phyloP scores from a whole-genome alignment of 306 rosid species.

The Myrica gale region DNA sequence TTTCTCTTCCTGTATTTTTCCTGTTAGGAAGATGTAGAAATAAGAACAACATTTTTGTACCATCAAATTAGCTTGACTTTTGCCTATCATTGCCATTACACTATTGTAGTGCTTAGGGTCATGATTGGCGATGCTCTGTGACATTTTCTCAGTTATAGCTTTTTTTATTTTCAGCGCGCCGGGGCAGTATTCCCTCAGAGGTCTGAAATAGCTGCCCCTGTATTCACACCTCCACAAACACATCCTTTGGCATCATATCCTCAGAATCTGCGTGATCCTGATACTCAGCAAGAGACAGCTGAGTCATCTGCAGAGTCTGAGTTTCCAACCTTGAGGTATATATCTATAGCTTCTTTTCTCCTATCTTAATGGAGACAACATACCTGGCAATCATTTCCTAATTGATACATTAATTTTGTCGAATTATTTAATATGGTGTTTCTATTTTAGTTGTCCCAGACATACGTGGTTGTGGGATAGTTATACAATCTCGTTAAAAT shows the following conservation, averaged over 20 bases:
- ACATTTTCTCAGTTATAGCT: slow-evolving; percentile 10
- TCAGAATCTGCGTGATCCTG: slow-evolving; percentile 58
- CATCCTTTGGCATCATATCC: slow-evolving; percentile 83
- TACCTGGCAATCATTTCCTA: background rate
- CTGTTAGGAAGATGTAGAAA: background rate
- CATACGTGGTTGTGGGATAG: slow-evolving; percentile 10
- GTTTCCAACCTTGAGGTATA: slow-evolving; percentile 88
- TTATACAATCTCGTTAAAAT: slow-evolving; percentile 18
- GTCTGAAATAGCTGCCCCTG: slow-evolving; percentile 74
- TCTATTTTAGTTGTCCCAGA: slow-evolving; percentile 14
- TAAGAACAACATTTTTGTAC: slow-evolving; percentile 11
- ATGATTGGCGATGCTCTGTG: slow-evolving; percentile 24
- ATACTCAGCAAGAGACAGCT: slow-evolving; percentile 47
- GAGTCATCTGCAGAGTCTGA: slow-evolving; percentile 77
- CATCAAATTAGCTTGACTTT: slow-evolving; percentile 15
- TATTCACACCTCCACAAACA: slow-evolving; percentile 88
- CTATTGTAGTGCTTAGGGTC: slow-evolving; percentile 17
- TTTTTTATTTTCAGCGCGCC: slow-evolving; percentile 62
- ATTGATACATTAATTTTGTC: slow-evolving; percentile 2
- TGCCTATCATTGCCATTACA: slow-evolving; percentile 13
- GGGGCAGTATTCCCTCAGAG: slow-evolving; percentile 94
- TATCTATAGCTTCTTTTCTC: slow-evolving; percentile 25
- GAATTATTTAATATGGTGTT: slow-evolving; percentile 11
- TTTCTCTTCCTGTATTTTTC: slow-evolving; percentile 15
- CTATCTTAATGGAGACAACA: slow-evolving; percentile 13